These are phyloP conservation scores for Zalaria obscura DNA, from an alignment of 2,329 filamentous ascomycete genomes.

Conservation along the genomic window DNA sequence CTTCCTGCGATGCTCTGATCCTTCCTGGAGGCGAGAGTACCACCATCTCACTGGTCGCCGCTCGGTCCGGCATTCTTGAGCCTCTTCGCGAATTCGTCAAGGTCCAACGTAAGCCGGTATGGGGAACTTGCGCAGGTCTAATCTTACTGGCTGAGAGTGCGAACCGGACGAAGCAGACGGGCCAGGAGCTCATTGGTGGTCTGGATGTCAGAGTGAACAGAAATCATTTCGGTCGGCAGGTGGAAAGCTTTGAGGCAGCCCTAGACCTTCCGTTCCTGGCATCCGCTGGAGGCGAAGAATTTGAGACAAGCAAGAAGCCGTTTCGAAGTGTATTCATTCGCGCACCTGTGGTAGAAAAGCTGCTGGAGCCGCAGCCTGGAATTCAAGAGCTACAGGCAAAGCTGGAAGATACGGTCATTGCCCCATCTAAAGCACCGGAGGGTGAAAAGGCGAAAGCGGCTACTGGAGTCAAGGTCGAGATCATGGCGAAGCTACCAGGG, in stretches of 20 bases:
- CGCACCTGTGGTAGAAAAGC: slow-evolving; percentile 78
- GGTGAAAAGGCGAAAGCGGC: slow-evolving; percentile 30
- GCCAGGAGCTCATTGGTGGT: slow-evolving; percentile 86
- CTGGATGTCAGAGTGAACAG: slow-evolving; percentile 80
- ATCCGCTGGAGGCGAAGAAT: slow-evolving; percentile 13
- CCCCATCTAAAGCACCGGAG: slow-evolving; percentile 37
- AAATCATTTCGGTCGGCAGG: slow-evolving; percentile 90
- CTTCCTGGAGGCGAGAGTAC: slow-evolving; percentile 94
- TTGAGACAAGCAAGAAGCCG: slow-evolving; percentile 20
- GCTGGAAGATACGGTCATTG: slow-evolving; percentile 38
- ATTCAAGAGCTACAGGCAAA: slow-evolving; percentile 35
- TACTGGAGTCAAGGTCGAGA: slow-evolving; percentile 37
- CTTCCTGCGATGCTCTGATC: slow-evolving; percentile 65
- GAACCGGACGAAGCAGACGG: slow-evolving; percentile 76
- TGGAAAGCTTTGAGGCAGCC: slow-evolving; percentile 74
- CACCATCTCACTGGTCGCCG: slow-evolving; percentile 77
- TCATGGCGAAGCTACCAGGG: slow-evolving; percentile 43
- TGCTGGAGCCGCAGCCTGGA: slow-evolving; percentile 42
- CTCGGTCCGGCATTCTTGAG: slow-evolving; percentile 66
- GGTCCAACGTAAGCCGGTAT: slow-evolving; percentile 66
- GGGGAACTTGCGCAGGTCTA: slow-evolving; percentile 92
- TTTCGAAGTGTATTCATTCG: slow-evolving; percentile 88
- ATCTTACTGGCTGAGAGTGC: slow-evolving; percentile 82
- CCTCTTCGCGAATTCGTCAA: slow-evolving; percentile 84
- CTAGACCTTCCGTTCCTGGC: slow-evolving; percentile 59